Evolutionary conservation across 2,329 filamentous ascomycete genomes (phyloP).

Genomic region (Fusarium annulatum): DNA sequence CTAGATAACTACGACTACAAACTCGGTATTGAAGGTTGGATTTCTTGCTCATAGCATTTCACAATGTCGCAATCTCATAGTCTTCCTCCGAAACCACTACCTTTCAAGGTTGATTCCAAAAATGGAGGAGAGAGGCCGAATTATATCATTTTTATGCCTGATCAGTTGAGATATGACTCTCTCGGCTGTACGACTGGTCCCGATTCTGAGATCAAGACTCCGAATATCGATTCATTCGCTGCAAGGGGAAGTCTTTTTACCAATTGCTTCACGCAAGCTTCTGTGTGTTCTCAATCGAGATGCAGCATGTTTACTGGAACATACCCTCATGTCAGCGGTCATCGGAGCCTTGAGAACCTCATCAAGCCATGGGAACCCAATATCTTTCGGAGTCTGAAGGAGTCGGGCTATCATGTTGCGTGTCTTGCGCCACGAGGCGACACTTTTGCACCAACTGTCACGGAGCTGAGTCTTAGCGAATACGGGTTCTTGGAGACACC

Average conservation of each 20-base stretch:
- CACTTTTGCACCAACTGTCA: slow-evolving; percentile 56
- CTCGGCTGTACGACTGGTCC: slow-evolving; percentile 50
- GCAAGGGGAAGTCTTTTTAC: slow-evolving; percentile 54
- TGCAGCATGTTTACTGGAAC: slow-evolving; percentile 60
- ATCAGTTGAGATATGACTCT: slow-evolving; percentile 59
- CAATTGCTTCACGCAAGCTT: slow-evolving; percentile 59
- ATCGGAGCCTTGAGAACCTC: slow-evolving; percentile 58
- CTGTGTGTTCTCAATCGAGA: slow-evolving; percentile 59
- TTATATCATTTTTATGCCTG: slow-evolving; percentile 60
- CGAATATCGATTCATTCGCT: slow-evolving; percentile 57
- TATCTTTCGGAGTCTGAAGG: slow-evolving; percentile 56
- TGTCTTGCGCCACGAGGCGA: slow-evolving; percentile 57
- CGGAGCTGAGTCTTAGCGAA: slow-evolving; percentile 57
- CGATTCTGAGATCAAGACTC: slow-evolving; percentile 47
- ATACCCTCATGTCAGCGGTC: slow-evolving; percentile 59
- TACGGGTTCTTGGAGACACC: slow-evolving; percentile 57
- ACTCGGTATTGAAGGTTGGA: neutral
- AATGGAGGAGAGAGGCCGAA: slow-evolving; percentile 49
- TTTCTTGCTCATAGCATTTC: neutral
- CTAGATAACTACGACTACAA: neutral
- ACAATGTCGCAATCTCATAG: slow-evolving; percentile 20
- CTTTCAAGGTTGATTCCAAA: slow-evolving; percentile 37
- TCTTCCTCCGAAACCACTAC: slow-evolving; percentile 37
- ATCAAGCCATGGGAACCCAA: slow-evolving; percentile 63
- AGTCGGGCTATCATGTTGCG: slow-evolving; percentile 59